These are phyloP conservation scores for Leishmania aethiopica DNA, from an alignment of 208 protist species.

Conservation along the genomic window DNA sequence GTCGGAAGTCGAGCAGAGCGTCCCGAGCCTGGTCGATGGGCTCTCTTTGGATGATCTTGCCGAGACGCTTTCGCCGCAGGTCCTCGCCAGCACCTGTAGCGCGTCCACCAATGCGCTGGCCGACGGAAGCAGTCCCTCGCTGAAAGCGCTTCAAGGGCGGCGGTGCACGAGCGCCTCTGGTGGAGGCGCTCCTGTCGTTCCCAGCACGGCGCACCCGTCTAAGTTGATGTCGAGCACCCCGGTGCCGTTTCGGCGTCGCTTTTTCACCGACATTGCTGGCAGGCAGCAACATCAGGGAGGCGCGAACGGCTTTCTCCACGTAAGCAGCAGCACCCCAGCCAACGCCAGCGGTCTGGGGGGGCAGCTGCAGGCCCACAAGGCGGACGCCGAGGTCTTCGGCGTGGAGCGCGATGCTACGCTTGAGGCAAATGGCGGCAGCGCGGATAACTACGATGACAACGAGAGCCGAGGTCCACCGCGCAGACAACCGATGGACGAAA, in stretches of 20 bases:
- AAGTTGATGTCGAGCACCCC: not conserved
- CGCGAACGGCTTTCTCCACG: constrained; percentile 15
- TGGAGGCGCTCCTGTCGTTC: not conserved
- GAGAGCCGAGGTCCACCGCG: not conserved
- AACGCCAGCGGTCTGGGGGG: not conserved
- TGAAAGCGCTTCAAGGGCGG: constrained; percentile 7
- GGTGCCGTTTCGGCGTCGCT: constrained; percentile 19
- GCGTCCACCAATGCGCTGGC: not conserved
- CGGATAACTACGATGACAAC: not conserved
- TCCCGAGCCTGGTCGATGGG: not conserved
- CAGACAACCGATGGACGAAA: constrained; percentile 6
- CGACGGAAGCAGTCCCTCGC: not conserved
- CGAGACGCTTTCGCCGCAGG: constrained; percentile 16
- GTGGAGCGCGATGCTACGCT: not conserved
- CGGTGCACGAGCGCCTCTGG: constrained; percentile 28
- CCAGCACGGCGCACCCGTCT: not conserved
- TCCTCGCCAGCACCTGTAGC: constrained; percentile 18
- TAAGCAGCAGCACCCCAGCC: not conserved
- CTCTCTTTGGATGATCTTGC: not conserved
- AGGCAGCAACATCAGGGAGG: not conserved
- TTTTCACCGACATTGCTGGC: constrained; percentile 5
- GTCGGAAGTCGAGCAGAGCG: not conserved
- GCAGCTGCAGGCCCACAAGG: not conserved
- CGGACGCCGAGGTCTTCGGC: not conserved
- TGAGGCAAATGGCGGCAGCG: not conserved